These are phyloP conservation scores for Boletus sensibilis DNA, from an alignment of 768 basidiomycete genomes.

Conservation along the genomic window DNA sequence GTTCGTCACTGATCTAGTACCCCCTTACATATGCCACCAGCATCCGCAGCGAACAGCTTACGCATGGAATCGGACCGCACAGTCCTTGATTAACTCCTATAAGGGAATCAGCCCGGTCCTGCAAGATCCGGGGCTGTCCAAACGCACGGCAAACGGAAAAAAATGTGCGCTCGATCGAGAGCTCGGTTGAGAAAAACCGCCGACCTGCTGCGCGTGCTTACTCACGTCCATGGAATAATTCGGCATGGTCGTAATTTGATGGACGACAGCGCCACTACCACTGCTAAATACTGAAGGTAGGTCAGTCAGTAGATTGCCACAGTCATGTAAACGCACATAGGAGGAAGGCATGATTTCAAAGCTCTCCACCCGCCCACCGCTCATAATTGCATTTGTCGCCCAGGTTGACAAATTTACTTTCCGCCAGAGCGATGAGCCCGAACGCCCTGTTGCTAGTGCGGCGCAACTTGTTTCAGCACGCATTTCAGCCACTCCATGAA, in stretches of 20 bases:
- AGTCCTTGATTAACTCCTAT: slow-evolving; percentile 61
- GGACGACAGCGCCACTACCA: slow-evolving; percentile 58
- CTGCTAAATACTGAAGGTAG: slow-evolving; percentile 22
- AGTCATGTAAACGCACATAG: neutral
- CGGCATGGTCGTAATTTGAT: slow-evolving; percentile 67
- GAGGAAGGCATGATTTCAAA: neutral
- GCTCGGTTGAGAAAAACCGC: slow-evolving; percentile 33
- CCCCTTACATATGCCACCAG: slow-evolving; percentile 55
- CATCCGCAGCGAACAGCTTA: slow-evolving; percentile 67
- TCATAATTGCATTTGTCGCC: slow-evolving; percentile 49
- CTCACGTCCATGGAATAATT: slow-evolving; percentile 52
- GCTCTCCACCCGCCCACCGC: slow-evolving; percentile 30
- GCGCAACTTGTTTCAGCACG: neutral
- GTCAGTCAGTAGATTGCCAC: slow-evolving; percentile 26
- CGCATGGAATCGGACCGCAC: slow-evolving; percentile 81
- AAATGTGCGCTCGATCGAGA: slow-evolving; percentile 68
- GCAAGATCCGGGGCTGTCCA: neutral
- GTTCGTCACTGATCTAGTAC: slow-evolving; percentile 77
- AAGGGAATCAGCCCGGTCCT: neutral
- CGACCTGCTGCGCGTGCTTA: slow-evolving; percentile 12
- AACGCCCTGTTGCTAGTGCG: slow-evolving; percentile 37
- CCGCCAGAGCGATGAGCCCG: slow-evolving; percentile 74
- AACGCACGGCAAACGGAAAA: slow-evolving; percentile 69
- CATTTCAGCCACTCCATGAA: slow-evolving; percentile 1
- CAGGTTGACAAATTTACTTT: slow-evolving; percentile 69